Evolutionary conservation across 495 filamentous ascomycete genomes (phyloP).

Genomic region (Neurospora sp.): DNA sequence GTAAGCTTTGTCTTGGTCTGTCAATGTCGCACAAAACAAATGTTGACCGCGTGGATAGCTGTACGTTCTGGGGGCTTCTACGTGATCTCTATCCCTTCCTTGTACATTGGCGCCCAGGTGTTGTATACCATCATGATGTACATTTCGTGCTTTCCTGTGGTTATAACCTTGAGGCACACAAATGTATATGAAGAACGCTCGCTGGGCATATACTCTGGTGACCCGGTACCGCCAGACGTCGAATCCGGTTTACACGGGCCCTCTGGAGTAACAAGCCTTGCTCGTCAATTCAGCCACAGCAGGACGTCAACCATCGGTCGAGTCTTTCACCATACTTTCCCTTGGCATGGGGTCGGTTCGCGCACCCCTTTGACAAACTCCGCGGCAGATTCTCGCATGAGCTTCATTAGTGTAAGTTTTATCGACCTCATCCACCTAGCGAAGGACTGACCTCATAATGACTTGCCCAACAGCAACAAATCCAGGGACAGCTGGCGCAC

Average conservation of each 20-base stretch:
- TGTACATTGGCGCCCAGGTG: slow-evolving; percentile 65
- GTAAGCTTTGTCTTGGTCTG: slow-evolving; percentile 13
- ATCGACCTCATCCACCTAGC: background rate
- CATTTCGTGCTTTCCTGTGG: slow-evolving; percentile 67
- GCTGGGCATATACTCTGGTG: slow-evolving; percentile 56
- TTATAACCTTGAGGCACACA: slow-evolving; percentile 58
- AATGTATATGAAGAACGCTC: slow-evolving; percentile 60
- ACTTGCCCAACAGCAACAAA: slow-evolving; percentile 37
- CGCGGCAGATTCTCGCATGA: slow-evolving; percentile 22
- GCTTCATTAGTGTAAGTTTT: slow-evolving; percentile 33
- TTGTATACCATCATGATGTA: slow-evolving; percentile 95
- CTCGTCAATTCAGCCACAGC: slow-evolving; percentile 11
- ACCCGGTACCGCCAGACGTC: slow-evolving; percentile 14
- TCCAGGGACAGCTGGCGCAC: slow-evolving; percentile 73
- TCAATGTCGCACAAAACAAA: background rate
- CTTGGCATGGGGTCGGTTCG: slow-evolving; percentile 31
- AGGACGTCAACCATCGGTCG: slow-evolving; percentile 20
- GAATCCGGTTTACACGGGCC: slow-evolving; percentile 11
- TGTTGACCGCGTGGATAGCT: slow-evolving; percentile 29
- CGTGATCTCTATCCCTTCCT: slow-evolving; percentile 58
- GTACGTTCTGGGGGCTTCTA: slow-evolving; percentile 80
- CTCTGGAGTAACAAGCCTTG: background rate
- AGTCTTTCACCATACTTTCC: slow-evolving; percentile 20
- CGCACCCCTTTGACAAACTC: slow-evolving; percentile 9
- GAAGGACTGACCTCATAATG: background rate